A percentile compares a stretch with the other conserved stretches of the same genome.
Evolutionary conservation across 768 basidiomycete species (phyloP).

Genomic region (Tricholoma saponaceum): DNA sequence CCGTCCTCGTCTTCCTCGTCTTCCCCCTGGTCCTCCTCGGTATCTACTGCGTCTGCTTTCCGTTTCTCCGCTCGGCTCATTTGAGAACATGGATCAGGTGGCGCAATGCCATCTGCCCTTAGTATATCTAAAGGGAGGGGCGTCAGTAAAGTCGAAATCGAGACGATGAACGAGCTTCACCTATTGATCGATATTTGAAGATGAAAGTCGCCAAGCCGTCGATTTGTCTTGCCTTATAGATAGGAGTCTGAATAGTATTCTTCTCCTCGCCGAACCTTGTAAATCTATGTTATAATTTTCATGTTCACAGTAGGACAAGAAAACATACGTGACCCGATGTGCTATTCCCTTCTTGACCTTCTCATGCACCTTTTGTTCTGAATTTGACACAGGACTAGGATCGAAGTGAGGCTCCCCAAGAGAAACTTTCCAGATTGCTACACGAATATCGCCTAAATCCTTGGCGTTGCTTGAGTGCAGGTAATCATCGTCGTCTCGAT

Average conservation of each 20-base stretch:
- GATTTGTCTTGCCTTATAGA: background rate
- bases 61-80: background rate
- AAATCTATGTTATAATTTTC: background rate
- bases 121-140: constrained; percentile 1
- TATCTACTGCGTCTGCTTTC: background rate
- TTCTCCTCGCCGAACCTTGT: constrained; percentile 2
- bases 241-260: too few relatives aligned
- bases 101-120: constrained; percentile 3
- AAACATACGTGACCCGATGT: constrained; percentile 22
- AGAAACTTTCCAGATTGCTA: constrained; percentile 1
- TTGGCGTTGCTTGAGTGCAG: constrained; percentile 7
- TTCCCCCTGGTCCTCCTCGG: background rate
- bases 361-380: constrained; percentile 17
- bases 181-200: constrained; percentile 16
- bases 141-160: background rate
- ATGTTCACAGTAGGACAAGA: too few relatives aligned
- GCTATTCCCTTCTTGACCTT: constrained; percentile 21
- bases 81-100: background rate
- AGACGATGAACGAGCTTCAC: constrained; percentile 2
- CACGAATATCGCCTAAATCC: constrained; percentile 17
- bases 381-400: too few relatives aligned
- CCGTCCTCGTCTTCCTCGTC: background rate
- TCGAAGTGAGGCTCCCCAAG: too few relatives aligned
- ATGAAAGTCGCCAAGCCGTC: background rate
- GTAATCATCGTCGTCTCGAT: constrained; percentile 21